A percentile compares a stretch with the other conserved stretches of the same genome.
phyloP scores from a whole-genome alignment of 805 yeast species.

The Lachancea nothofagi region DNA sequence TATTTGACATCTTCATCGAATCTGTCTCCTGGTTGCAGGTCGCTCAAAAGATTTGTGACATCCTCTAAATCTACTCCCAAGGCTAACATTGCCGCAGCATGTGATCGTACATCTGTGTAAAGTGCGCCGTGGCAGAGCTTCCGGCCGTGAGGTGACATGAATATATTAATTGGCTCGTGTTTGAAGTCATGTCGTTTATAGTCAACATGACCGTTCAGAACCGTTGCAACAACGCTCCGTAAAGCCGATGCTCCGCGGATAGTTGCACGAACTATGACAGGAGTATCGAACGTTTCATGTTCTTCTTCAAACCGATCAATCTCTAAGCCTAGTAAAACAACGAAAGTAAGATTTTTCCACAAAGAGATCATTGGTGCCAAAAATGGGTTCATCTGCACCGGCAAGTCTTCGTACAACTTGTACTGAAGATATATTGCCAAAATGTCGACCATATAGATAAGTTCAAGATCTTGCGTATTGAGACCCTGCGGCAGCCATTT shows the following conservation, averaged over 20 bases:
- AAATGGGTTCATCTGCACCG: slow-evolving; percentile 52
- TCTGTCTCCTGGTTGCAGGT: slow-evolving; percentile 54
- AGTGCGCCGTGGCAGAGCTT: slow-evolving; percentile 55
- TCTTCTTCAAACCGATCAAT: slow-evolving; percentile 48
- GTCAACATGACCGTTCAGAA: slow-evolving; percentile 46
- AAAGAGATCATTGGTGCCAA: slow-evolving; percentile 48
- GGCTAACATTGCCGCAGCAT: slow-evolving; percentile 50
- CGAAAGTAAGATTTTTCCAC: slow-evolving; percentile 63
- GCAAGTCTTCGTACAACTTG: slow-evolving; percentile 37
- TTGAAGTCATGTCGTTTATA: slow-evolving; percentile 48
- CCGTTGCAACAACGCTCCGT: slow-evolving; percentile 54
- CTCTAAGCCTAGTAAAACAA: slow-evolving; percentile 55
- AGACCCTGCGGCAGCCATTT: slow-evolving; percentile 34
- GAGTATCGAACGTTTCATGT: slow-evolving; percentile 36
- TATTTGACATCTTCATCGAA: slow-evolving; percentile 64
- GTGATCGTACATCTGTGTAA: slow-evolving; percentile 51
- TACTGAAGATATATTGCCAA: slow-evolving; percentile 41
- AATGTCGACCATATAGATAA: slow-evolving; percentile 42
- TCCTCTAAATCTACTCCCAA: slow-evolving; percentile 43
- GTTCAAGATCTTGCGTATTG: slow-evolving; percentile 38
- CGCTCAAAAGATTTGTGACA: slow-evolving; percentile 48
- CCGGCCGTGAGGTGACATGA: slow-evolving; percentile 64
- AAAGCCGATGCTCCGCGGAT: slow-evolving; percentile 61
- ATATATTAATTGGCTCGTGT: slow-evolving; percentile 53
- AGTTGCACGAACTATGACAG: slow-evolving; percentile 42